Conservation (phyloP, 2,329 filamentous ascomycete genomes). For the Phyllosticta ampelicida region DNA sequence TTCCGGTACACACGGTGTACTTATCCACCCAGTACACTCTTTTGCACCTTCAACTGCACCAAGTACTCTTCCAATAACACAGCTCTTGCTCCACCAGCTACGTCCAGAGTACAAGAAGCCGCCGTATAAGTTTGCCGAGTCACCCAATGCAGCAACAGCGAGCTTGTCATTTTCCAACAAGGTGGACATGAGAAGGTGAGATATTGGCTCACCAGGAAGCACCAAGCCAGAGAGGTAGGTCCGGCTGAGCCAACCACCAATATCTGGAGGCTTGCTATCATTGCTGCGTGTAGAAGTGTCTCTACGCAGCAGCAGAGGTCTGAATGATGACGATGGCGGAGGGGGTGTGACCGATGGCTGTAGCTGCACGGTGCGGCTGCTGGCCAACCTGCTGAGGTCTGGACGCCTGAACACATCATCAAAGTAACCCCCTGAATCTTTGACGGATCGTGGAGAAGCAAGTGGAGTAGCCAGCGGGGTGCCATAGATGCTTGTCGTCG, state of each 20-base stretch:
- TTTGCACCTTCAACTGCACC: constrained; percentile 33
- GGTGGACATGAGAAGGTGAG: constrained; percentile 45
- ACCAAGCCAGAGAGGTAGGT: constrained; percentile 46
- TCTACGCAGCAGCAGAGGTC: not conserved
- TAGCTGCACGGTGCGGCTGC: constrained; percentile 19
- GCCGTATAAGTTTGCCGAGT: constrained; percentile 42
- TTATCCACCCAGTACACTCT: constrained; percentile 48
- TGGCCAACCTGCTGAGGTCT: constrained; percentile 16
- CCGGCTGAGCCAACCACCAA: constrained; percentile 45
- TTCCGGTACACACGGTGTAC: constrained; percentile 30
- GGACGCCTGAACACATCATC: constrained; percentile 20
- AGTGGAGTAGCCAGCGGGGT: constrained; percentile 22
- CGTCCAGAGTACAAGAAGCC: constrained; percentile 41
- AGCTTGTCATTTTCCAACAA: constrained; percentile 44
- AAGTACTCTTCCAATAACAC: constrained; percentile 44
- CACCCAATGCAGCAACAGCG: constrained; percentile 39
- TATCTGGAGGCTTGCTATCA: constrained; percentile 17
- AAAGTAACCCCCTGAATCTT: constrained; percentile 25
- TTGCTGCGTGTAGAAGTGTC: constrained; percentile 2
- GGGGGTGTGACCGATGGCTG: constrained; percentile 18
- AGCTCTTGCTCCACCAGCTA: constrained; percentile 48
- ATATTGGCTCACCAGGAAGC: constrained; percentile 43
- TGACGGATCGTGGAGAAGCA: constrained; percentile 23
- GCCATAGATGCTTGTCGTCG: constrained; percentile 23
- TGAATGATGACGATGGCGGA: not conserved